Evolutionary conservation across 148 eudicot genomes (phyloP).

Genomic region (Chenopodium album): DNA sequence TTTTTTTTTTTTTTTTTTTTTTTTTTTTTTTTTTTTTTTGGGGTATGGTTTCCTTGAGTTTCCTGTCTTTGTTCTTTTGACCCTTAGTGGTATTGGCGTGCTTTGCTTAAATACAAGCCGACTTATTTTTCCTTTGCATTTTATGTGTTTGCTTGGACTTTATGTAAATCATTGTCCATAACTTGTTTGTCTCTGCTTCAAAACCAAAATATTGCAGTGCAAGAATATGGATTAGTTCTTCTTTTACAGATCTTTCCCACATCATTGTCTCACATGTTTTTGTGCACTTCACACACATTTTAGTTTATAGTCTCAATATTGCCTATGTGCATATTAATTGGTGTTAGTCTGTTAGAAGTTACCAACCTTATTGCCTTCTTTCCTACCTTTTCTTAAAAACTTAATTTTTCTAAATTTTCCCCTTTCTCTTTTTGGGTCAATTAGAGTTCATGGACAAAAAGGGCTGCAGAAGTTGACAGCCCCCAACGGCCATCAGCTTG

Average conservation of each 20-base stretch:
- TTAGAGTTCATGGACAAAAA: slow-evolving; percentile 88
- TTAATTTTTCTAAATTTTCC: background rate
- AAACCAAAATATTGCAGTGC: background rate
- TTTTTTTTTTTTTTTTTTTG: too few species aligned
- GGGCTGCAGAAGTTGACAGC: slow-evolving; percentile 66
- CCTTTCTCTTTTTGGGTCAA: background rate
- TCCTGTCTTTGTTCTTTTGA: background rate
- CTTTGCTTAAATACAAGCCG: background rate
- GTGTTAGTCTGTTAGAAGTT: background rate
- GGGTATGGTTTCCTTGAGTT: background rate
- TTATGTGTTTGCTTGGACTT: background rate
- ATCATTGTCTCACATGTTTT: background rate
- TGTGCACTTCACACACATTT: background rate
- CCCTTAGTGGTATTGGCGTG: background rate
- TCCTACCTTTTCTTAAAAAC: too few species aligned
- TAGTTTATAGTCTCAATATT: background rate
- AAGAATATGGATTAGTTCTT: background rate
- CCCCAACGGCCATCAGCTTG: slow-evolving; percentile 48
- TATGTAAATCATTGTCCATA: too few species aligned
- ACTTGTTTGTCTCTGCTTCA: background rate
- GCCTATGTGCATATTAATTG: background rate
- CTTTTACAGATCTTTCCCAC: background rate
- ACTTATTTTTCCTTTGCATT: background rate
- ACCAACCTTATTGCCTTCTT: background rate
- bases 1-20: too few species aligned